Percentiles rank a stretch among this genome's conserved stretches.
These are phyloP conservation scores for Candida koratica DNA, from an alignment of 805 yeast species.

Conservation along the genomic window DNA sequence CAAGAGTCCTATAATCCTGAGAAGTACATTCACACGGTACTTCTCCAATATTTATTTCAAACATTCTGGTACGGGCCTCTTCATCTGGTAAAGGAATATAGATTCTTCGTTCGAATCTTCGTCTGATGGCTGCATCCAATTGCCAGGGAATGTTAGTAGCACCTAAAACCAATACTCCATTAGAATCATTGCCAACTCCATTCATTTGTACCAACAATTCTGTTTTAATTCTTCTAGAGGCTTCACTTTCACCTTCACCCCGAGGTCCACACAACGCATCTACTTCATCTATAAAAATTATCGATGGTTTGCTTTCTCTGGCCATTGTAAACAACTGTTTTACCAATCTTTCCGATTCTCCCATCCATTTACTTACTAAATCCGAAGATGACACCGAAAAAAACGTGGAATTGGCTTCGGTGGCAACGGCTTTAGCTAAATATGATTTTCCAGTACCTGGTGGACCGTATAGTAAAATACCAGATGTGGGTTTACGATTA, in stretches of 20 bases:
- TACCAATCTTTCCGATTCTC: conserved; percentile 93
- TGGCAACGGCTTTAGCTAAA: conserved; percentile 96
- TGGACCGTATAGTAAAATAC: conserved; percentile 64
- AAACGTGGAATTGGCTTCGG: conserved; percentile 96
- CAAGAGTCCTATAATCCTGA: conserved; percentile 73
- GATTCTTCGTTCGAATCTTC: conserved; percentile 93
- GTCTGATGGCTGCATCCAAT: conserved; percentile 92
- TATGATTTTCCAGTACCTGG: conserved; percentile 99
- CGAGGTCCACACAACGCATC: conserved; percentile 97
- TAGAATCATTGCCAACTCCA: conserved; percentile 94
- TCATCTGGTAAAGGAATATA: conserved; percentile 92
- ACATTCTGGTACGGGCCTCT: conserved; percentile 91
- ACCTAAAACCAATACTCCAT: conserved; percentile 90
- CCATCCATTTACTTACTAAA: conserved; percentile 98
- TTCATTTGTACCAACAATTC: conserved; percentile 97
- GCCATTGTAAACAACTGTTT: conserved; percentile 95
- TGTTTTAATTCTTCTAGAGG: conserved; percentile 91
- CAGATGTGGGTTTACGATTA: conserved; percentile 87
- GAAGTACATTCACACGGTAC: conserved; percentile 77
- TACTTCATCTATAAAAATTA: conserved; percentile 95
- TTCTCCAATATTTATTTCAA: conserved; percentile 85
- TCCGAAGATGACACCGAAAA: conserved; percentile 96
- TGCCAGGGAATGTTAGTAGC: conserved; percentile 99
- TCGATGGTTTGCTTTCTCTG: conserved; percentile 90
- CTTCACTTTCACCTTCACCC: conserved; percentile 97